Evolutionary conservation across 2,329 filamentous ascomycete species (phyloP), one percentile per base, ranked within the genome.

Genomic region (Thielaviopsis euricoi): DNA sequence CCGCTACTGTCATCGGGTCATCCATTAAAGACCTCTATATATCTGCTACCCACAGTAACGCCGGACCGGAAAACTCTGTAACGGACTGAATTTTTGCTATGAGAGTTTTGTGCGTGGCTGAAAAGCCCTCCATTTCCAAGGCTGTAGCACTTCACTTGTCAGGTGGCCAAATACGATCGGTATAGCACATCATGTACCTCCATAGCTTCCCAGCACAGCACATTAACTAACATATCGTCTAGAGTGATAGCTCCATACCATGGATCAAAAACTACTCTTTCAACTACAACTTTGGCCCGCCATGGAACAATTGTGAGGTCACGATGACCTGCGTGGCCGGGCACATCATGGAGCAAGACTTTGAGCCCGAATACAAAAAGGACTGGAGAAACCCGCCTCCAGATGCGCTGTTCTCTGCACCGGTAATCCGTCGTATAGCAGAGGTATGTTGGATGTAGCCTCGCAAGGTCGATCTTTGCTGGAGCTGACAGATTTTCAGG

Each of bases 181-280:
- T 94, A 33, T 10, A 33, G 12, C 29, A 71, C 70, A 83, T 73
- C 52, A 17, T 55, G 21, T 55, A 13, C 59, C 26, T 52, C 55
- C 62, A 59, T 21, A 9, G 22, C 19, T 40, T 15, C 37, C 10
- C 15, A 43, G 12, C 25, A 19, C 55, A 61, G 58, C 25, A n/a
- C n/a, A n/a, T n/a, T n/a, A 58, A 37, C 64, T 71, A 56, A 70
- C 58, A 26, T 4, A 49, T 21, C 46, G 10, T 6, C 12, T 60
- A 94, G 88, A 76, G 77, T 64, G 77, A 80, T 62, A 86, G 89
- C 2, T 75, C 81, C 21, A 83, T 83, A 62, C 79, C 80, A 64
- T 97, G 83, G 71, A 85, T 95, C 69, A 97, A 96, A 69, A 98
- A 98, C 66, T 97, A 96, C 72, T 78, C 82, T 26, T 98, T 98